phyloP scores from a whole-genome alignment of 2,329 filamentous ascomycete species.

The Fusarium brachygibbosum region DNA sequence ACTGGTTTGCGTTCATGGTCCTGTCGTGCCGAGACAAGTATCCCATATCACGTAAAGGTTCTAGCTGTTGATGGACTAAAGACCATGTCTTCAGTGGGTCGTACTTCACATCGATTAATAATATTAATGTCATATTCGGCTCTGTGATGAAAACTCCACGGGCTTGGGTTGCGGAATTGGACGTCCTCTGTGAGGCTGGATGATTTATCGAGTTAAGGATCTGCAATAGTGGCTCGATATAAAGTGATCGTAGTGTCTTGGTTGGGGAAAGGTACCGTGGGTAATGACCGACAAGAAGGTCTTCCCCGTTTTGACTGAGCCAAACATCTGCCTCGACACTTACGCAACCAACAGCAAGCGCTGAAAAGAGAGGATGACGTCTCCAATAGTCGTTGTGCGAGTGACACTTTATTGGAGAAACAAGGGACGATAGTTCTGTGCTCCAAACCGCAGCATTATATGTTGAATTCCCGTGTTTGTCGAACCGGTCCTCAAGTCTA shows the following conservation, averaged over 20 bases:
- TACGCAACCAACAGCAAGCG: neutral
- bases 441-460: neutral
- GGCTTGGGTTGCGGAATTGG: no score
- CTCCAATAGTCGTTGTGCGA: slow-evolving; percentile 5
- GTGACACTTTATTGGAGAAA: neutral
- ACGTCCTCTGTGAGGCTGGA: fast-evolving
- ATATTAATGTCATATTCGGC: neutral
- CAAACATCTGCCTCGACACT: slow-evolving; percentile 2
- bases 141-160: neutral
- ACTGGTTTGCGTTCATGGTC: neutral
- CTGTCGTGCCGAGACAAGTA: slow-evolving; percentile 1
- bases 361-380: neutral
- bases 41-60: neutral
- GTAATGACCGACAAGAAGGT: neutral
- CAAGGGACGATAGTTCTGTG: neutral
- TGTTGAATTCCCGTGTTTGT: neutral
- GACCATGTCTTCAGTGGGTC: neutral
- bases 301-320: neutral
- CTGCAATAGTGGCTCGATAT: neutral
- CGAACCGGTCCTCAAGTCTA: neutral
- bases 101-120: slow-evolving; percentile 1
- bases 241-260: neutral
- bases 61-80: neutral
- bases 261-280: neutral
- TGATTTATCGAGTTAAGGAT: neutral